Base-by-base conservation (phyloP, 2,329 filamentous ascomycete species). In the Ustilaginoidea virens region DNA sequence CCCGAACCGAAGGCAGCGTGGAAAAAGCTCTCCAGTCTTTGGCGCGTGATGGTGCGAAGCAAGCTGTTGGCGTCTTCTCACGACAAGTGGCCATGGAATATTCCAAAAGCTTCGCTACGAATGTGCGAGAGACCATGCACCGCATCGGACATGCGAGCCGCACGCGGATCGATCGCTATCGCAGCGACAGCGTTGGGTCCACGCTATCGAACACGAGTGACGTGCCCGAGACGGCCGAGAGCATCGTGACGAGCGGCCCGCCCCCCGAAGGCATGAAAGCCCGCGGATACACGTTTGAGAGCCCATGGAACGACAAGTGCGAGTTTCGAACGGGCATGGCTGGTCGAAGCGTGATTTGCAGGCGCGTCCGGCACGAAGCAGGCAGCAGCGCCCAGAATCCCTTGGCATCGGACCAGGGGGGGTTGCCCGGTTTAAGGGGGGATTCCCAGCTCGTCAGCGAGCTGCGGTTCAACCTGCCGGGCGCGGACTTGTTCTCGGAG, bases 281-380 rank as follows among this genome's bases (percentile, higher is more conserved):
- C 0, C 63, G 65, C 18, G 78, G 74, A 12, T 92, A 92, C 51
- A 68, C 73, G 1, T 94, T 94, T 47, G 57, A 62, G 13, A 90
- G 80, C 23, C 86, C 85, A 0, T 96, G 87, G 87, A 74, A 82
- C 35, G 80, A 82, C 11, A 68, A 69, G 23, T 96, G 87, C 54
- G 80, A 86, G 35, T 96, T 96, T 51, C 63, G 70, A 11, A 90
- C 85, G 0, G 78, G 80, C 21, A 65, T 73, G 32, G 76, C 70
- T 24, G 86, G 87, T 3, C 74, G 78, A 29, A 77, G 70, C 31
- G 55, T 92, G 10, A 74, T 73, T 48, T 86, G 80, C 52, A 74
- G 73, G 32, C 82, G 92, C 49, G 56, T 69, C n/a, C 59, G 85
- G 2, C 63, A 68, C 17, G 57, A 60, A 11, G 6, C 22, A 7